These are phyloP conservation scores for Drechslera avenae DNA, from an alignment of 2,329 filamentous ascomycete species.

Conservation along the genomic window DNA sequence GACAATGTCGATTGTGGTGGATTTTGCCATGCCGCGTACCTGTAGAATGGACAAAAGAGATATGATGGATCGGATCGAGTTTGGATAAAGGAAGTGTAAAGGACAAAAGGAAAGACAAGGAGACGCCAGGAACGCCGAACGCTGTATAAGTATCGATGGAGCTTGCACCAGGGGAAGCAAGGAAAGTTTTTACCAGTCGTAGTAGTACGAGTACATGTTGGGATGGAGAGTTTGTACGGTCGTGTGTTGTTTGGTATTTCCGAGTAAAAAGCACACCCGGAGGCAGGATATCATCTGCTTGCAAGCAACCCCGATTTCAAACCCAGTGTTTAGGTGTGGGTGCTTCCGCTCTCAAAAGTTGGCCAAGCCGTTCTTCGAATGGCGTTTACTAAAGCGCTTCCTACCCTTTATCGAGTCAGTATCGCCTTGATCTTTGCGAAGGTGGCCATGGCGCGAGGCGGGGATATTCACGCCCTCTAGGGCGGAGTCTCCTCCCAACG, in stretches of 20 bases:
- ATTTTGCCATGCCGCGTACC: slow-evolving; percentile 2
- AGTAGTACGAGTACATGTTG: slow-evolving; percentile 1
- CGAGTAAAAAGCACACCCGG: slow-evolving; percentile 2
- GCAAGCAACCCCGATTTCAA: not conserved
- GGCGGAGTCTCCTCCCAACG: slow-evolving; percentile 63
- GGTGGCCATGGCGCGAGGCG: slow-evolving; percentile 58
- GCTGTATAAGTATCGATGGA: slow-evolving; percentile 8
- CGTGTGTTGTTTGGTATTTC: slow-evolving; percentile 6
- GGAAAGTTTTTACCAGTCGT: not conserved
- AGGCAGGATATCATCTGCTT: not conserved
- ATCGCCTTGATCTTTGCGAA: slow-evolving; percentile 56
- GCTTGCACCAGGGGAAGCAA: not conserved
- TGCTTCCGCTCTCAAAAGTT: slow-evolving; percentile 66
- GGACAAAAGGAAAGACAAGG: slow-evolving; percentile 5
- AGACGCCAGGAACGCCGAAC: slow-evolving; percentile 12
- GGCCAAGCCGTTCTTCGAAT: slow-evolving; percentile 92
- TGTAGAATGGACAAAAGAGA: slow-evolving; percentile 4
- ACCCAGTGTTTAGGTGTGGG: not conserved
- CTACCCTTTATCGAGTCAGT: slow-evolving; percentile 62
- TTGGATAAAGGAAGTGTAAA: not conserved
- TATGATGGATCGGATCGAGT: not conserved
- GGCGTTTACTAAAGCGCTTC: slow-evolving; percentile 83
- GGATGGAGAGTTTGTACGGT: not conserved
- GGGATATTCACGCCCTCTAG: slow-evolving; percentile 55
- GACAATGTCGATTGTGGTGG: not conserved